A percentile compares a stretch with the other conserved stretches of the same genome.
These are phyloP conservation scores for Neurospora sp. DNA, from an alignment of 2,329 filamentous ascomycete genomes.

Conservation along the genomic window DNA sequence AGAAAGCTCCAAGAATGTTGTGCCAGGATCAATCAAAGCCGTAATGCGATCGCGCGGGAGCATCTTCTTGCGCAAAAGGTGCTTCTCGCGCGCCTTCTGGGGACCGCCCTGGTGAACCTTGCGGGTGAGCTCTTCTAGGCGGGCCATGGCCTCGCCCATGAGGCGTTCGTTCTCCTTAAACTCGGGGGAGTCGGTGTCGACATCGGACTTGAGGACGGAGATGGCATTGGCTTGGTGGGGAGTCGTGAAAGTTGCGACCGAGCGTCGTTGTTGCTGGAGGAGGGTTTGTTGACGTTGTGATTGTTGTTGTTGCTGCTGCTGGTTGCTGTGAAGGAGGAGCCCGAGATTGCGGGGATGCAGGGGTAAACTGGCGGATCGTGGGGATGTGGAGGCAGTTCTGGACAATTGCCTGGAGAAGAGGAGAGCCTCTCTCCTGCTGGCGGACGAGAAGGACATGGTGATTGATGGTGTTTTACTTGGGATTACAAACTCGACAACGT, in stretches of 20 bases:
- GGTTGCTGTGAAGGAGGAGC: constrained; percentile 54
- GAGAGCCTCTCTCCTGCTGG: constrained; percentile 32
- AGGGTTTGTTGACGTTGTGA: not conserved
- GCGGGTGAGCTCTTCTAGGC: constrained; percentile 59
- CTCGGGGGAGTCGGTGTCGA: constrained; percentile 69
- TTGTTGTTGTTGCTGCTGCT: constrained; percentile 46
- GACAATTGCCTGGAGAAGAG: constrained; percentile 33
- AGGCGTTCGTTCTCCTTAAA: constrained; percentile 72
- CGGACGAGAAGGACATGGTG: constrained; percentile 35
- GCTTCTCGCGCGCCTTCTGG: constrained; percentile 77
- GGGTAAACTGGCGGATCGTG: constrained; percentile 17
- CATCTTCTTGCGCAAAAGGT: constrained; percentile 85
- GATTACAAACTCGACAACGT: not conserved
- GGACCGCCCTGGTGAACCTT: constrained; percentile 68
- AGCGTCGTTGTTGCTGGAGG: constrained; percentile 21
- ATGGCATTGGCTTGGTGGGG: constrained; percentile 75
- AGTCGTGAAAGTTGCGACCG: constrained; percentile 67
- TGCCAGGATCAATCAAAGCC: constrained; percentile 78
- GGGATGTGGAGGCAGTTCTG: constrained; percentile 22
- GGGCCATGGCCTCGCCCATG: constrained; percentile 64
- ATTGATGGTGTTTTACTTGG: not conserved
- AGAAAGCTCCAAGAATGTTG: constrained; percentile 86
- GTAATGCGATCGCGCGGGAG: constrained; percentile 82
- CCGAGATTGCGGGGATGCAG: constrained; percentile 13
- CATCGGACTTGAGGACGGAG: constrained; percentile 63